phyloP scores from a whole-genome alignment of 495 filamentous ascomycete genomes.

The Endocarpon pusillum region DNA sequence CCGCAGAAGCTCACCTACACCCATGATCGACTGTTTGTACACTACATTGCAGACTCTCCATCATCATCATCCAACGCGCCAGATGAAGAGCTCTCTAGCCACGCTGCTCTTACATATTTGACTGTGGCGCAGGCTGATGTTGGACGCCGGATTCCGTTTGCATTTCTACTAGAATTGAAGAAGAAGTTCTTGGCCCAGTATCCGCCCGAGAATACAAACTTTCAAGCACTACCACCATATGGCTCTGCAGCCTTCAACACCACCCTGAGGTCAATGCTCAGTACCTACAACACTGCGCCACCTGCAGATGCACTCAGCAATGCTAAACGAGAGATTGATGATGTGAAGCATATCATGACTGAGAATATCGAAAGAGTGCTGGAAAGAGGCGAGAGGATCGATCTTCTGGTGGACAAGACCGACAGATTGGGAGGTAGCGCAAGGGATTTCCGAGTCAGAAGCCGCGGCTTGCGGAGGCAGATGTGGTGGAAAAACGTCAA shows the following conservation, averaged over 20 bases:
- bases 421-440: constrained; percentile 74
- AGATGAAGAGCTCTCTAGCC: constrained; percentile 28
- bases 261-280: constrained; percentile 60
- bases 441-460: constrained; percentile 75
- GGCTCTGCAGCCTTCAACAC: constrained; percentile 76
- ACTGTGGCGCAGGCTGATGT: constrained; percentile 62
- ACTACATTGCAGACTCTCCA: constrained; percentile 82
- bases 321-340: constrained; percentile 77
- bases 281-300: constrained; percentile 65
- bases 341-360: constrained; percentile 91
- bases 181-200: constrained; percentile 69
- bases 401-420: constrained; percentile 93
- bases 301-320: constrained; percentile 72
- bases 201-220: constrained; percentile 50
- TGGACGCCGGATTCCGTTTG: constrained; percentile 78
- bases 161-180: constrained; percentile 82
- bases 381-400: constrained; percentile 88
- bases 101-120: constrained; percentile 70
- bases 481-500: constrained; percentile 99
- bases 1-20: constrained; percentile 89
- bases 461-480: constrained; percentile 62
- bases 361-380: constrained; percentile 94
- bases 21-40: constrained; percentile 77
- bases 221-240: constrained; percentile 66
- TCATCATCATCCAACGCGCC: constrained; percentile 32